Percentiles rank a stretch among this genome's conserved stretches.
Conservation (phyloP, 164 flowering plant species). For the Hamamelis virginiana region DNA sequence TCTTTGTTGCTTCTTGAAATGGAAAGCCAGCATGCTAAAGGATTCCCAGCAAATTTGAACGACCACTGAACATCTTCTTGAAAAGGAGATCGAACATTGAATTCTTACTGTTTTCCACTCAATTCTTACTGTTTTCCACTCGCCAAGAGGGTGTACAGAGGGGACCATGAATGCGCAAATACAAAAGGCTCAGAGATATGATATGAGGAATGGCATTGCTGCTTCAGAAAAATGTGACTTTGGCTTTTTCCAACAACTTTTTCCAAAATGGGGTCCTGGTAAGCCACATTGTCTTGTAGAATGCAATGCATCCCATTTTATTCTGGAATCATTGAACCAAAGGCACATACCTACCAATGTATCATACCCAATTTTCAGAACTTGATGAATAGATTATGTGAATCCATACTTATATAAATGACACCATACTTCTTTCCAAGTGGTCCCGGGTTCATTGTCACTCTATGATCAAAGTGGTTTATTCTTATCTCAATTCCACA, state of each 20-base stretch:
- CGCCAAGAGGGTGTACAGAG: slow-evolving; percentile 3
- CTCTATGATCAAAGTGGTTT: background rate
- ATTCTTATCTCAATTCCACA: slow-evolving; percentile 3
- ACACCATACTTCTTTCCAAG: slow-evolving; percentile 8
- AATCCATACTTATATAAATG: slow-evolving; percentile 10
- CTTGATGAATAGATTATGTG: slow-evolving; percentile 10
- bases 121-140: slow-evolving; percentile 1
- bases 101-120: background rate
- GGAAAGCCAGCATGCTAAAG: slow-evolving; percentile 86
- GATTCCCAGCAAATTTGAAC: slow-evolving; percentile 59
- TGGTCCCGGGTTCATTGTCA: background rate
- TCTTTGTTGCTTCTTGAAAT: slow-evolving; percentile 93
- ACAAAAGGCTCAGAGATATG: background rate
- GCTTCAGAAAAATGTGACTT: slow-evolving; percentile 8
- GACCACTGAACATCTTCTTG: slow-evolving; percentile 25
- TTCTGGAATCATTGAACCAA: slow-evolving; percentile 1
- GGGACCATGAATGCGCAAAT: slow-evolving; percentile 1
- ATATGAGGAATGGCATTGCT: slow-evolving; percentile 6
- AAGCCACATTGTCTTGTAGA: slow-evolving; percentile 13
- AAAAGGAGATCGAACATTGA: no score
- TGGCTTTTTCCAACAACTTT: slow-evolving; percentile 20
- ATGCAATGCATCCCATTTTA: slow-evolving; percentile 29
- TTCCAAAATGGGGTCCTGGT: slow-evolving; percentile 11
- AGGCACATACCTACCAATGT: slow-evolving; percentile 17
- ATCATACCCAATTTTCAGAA: slow-evolving; percentile 25